Evolutionary conservation across 2,329 filamentous ascomycete species (phyloP), one percentile per base, ranked within the genome.

Genomic region (Fusarium musae): DNA sequence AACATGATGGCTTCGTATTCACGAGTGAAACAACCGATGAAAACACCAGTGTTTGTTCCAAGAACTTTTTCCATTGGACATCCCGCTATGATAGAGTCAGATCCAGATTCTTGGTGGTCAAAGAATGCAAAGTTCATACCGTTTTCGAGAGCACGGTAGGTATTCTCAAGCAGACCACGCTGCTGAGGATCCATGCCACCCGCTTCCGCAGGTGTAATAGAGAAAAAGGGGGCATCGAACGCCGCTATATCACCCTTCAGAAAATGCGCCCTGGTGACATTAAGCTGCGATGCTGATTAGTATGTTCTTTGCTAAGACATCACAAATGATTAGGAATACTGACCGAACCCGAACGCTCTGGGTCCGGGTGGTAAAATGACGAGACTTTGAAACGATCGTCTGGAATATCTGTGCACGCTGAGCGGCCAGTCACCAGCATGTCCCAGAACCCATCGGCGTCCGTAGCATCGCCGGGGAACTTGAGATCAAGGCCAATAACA

Each of bases 151-250:
- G 50, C 59, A n/a, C 42, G 50, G 16, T 63, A 63, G 10, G 59
- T 91, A 71, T 64, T 50, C 39, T 68, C 65, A 3, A 68, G 65
- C 21, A 69, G 34, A 34, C 82, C 78, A 5, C 84, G 78, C 64
- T 85, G 83, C 68, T 85, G 83, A 1, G 84, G 84, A 47, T 86
- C 84, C 63, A 84, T 79, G 13, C 74, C 77, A 46, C 77, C 75
- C 21, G 81, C 82, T 64, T 85, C 84, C n/a, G 78, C 70, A 1
- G 79, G 78, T 1, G 76, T 79, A 36, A 85, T 82, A 42, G 78
- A 77, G 74, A 85, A 85, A 70, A 85, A 83, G 2, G 67, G 60
- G 10, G 79, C 42, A 71, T 84, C 82, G n/a, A 70, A 70, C 13
- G 42, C 54, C 17, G 44, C 42, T 5, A 69, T 52, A 15, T 60